A percentile compares a stretch with the other conserved stretches of the same genome.
These are phyloP conservation scores for Brassica cretica DNA, from an alignment of 345 rosid genomes.

Conservation along the genomic window DNA sequence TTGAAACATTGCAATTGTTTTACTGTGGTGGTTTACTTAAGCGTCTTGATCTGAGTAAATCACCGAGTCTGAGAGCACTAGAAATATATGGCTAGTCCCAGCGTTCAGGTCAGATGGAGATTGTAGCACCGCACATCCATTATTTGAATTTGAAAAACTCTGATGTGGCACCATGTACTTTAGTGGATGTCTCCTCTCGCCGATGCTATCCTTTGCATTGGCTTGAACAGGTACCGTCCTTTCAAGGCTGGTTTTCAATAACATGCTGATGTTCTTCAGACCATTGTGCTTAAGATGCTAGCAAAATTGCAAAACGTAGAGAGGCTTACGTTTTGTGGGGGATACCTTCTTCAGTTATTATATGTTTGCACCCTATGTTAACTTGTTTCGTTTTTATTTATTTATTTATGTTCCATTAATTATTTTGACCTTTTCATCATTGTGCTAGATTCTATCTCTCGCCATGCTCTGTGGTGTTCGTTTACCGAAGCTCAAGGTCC, in stretches of 20 bases:
- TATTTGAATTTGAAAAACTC: neutral
- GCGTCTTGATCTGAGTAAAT: neutral
- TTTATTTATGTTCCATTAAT: neutral
- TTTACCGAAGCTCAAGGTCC: neutral
- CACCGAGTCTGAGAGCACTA: neutral
- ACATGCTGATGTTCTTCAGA: neutral
- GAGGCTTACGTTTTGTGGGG: neutral
- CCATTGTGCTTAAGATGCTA: neutral
- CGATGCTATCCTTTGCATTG: neutral
- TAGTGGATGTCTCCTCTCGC: neutral
- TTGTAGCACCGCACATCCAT: neutral
- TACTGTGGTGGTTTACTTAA: neutral
- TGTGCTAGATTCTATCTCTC: neutral
- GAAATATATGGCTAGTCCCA: neutral
- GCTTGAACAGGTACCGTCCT: neutral
- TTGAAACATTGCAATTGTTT: neutral
- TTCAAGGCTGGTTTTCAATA: neutral
- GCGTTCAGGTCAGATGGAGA: neutral
- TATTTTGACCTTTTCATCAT: neutral
- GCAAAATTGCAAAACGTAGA: neutral
- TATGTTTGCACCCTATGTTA: neutral
- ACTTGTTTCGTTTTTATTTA: neutral
- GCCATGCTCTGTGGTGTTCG: neutral
- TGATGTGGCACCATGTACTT: neutral
- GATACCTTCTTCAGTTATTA: neutral